A percentile compares a stretch with the other conserved stretches of the same genome.
Conservation (phyloP, 2,329 filamentous ascomycete genomes). For the Biscogniauxia sp. region DNA sequence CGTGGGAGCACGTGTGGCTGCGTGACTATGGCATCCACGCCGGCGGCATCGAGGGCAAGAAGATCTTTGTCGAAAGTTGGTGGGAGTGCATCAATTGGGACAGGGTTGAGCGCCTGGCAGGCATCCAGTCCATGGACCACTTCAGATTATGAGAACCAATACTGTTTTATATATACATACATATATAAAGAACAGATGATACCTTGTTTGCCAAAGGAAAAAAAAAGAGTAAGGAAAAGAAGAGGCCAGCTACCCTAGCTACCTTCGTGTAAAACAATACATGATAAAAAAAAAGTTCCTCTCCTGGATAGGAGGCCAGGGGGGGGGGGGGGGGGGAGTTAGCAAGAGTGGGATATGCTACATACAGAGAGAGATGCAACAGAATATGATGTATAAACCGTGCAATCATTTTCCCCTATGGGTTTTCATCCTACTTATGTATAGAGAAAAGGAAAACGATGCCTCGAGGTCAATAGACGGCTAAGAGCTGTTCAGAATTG, state of each 20-base stretch:
- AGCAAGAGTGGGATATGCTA: background rate
- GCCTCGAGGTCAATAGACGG: background rate
- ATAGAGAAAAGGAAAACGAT: conserved; percentile 7
- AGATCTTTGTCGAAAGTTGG: conserved; percentile 73
- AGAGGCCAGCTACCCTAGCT: background rate
- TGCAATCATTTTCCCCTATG: conserved; percentile 1
- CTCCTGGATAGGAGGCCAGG: conserved; percentile 12
- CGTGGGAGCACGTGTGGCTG: conserved; percentile 94
- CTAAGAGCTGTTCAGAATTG: background rate
- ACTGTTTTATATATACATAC: too few relatives aligned
- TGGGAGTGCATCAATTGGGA: conserved; percentile 89
- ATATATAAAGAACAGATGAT: conserved; percentile 5
- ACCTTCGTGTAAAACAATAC: conserved; percentile 14
- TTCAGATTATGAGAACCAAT: conserved; percentile 4
- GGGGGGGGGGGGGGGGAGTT: background rate
- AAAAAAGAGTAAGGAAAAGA: conserved; percentile 6
- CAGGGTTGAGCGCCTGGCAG: conserved; percentile 53
- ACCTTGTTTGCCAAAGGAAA: conserved; percentile 4
- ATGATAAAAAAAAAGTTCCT: conserved; percentile 9
- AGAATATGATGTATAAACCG: background rate
- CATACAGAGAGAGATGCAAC: conserved; percentile 2
- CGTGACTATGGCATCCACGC: conserved; percentile 67
- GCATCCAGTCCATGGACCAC: background rate
- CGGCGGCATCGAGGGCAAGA: conserved; percentile 68
- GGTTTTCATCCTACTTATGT: background rate